Base-by-base conservation (phyloP, 345 rosid genomes). In the Bruguiera parviflora region DNA sequence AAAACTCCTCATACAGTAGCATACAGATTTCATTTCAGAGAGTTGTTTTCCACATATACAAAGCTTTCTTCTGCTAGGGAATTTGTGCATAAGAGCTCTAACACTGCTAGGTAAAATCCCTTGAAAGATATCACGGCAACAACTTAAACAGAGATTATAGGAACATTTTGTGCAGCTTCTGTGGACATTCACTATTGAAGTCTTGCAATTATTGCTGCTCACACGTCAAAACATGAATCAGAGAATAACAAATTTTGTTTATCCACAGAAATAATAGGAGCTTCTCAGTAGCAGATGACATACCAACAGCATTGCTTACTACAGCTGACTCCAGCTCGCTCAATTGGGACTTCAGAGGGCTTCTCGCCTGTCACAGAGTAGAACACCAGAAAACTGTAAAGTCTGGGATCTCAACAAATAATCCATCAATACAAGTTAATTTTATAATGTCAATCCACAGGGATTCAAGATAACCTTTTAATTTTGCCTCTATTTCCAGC, bases 141-240 rank as follows among this genome's bases (percentile, higher is more conserved):
- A 86, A 53, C 84, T 83, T 78, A 86, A 79, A 79, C 93, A 89
- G 53, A 84, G 82, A 47, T 64, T 80, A 67, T 83, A 87, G 25
- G 89, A 87, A 71, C 97, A 89, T 37, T 69, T 87, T 22, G 90
- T 76, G 78, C 94, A 87, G 77, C 88, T 84, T 72, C 89, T 84
- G 61, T 83, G 94, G 67, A 83, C 80, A 82, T 86, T 89, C 75
- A 82, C 74, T 32, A 84, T 80, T 39, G 83, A 80, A 60, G 87
- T 71, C 75, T 83, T 79, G 81, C 87, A 85, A 68, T 78, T 79
- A 72, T 84, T 78, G 84, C 88, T 85, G 88, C 75, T 65, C 69
- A 49, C 71, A 70, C 81, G 33, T 65, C 68, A 75, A 64, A 74
- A 8, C 73, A 77, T 58, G 72, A 67, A 58, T 64, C 77, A 78